Conservation (phyloP, 1,139 yeast genomes). For the Zygosaccharomyces sapae region DNA sequence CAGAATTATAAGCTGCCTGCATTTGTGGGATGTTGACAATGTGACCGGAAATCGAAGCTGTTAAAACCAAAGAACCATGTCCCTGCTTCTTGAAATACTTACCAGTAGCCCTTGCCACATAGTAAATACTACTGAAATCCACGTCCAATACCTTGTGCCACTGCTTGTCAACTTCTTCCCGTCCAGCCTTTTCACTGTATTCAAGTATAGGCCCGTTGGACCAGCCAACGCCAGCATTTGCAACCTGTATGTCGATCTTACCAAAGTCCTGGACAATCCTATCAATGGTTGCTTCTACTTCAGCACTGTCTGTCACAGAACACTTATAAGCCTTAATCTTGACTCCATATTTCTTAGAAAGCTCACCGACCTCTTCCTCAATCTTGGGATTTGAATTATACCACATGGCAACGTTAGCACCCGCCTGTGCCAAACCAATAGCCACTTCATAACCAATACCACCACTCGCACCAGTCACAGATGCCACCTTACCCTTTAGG, state of each 20-base stretch:
- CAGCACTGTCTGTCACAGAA: slow-evolving; percentile 55
- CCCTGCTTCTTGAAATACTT: slow-evolving; percentile 67
- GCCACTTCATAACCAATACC: slow-evolving; percentile 88
- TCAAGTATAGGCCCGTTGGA: slow-evolving; percentile 66
- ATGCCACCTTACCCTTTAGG: slow-evolving; percentile 77
- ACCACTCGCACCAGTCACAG: slow-evolving; percentile 82
- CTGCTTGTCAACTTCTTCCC: slow-evolving; percentile 38
- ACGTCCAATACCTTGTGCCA: slow-evolving; percentile 69
- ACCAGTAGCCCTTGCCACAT: slow-evolving; percentile 70
- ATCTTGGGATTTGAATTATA: slow-evolving; percentile 61
- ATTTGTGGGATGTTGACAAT: slow-evolving; percentile 84
- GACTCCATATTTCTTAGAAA: slow-evolving; percentile 52
- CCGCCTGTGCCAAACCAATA: slow-evolving; percentile 83
- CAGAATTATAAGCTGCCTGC: slow-evolving; percentile 88
- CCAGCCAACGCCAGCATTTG: slow-evolving; percentile 93
- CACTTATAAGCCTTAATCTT: slow-evolving; percentile 69
- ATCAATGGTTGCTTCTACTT: slow-evolving; percentile 53
- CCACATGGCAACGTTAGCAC: slow-evolving; percentile 88
- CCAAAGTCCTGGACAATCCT: slow-evolving; percentile 68
- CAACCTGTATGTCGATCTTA: slow-evolving; percentile 76
- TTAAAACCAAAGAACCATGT: slow-evolving; percentile 69
- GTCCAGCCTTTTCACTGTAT: slow-evolving; percentile 28
- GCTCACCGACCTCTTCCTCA: slow-evolving; percentile 51
- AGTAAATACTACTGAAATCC: slow-evolving; percentile 73
- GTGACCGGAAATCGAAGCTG: slow-evolving; percentile 92